Percentiles rank a stretch among this genome's conserved stretches.
Evolutionary conservation across 805 yeast species (phyloP).

Genomic region (Jamesozyma jinghongensis): DNA sequence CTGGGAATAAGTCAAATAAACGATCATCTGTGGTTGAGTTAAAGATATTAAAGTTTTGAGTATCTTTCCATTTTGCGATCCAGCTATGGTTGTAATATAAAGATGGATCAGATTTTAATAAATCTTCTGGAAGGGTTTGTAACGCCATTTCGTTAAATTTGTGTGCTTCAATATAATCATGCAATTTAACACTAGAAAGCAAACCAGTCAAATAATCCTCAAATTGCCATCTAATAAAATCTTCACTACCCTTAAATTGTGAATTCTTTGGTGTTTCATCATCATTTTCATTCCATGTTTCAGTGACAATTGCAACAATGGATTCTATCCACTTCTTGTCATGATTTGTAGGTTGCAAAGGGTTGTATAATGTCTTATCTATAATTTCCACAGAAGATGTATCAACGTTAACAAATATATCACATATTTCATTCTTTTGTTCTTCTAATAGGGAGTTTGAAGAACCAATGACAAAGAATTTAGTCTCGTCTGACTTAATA

Average conservation of each 20-base stretch:
- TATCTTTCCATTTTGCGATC: conserved; percentile 44
- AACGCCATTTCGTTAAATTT: conserved; percentile 32
- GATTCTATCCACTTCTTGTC: conserved; percentile 72
- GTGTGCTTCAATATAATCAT: conserved; percentile 40
- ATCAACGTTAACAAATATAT: conserved; percentile 66
- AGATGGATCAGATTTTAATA: conserved; percentile 29
- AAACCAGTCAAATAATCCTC: conserved; percentile 83
- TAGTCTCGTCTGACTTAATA: conserved; percentile 45
- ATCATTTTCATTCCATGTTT: conserved; percentile 35
- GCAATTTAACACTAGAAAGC: conserved; percentile 61
- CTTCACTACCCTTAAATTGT: conserved; percentile 69
- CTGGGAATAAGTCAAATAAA: conserved; percentile 52
- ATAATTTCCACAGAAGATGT: conserved; percentile 38
- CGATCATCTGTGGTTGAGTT: conserved; percentile 56
- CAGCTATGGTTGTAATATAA: conserved; percentile 38
- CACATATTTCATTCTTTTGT: conserved; percentile 53
- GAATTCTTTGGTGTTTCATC: conserved; percentile 35
- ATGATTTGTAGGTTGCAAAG: conserved; percentile 40
- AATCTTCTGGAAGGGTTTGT: conserved; percentile 23
- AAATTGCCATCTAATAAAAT: conserved; percentile 75
- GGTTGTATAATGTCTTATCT: conserved; percentile 33
- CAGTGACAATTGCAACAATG: conserved; percentile 41
- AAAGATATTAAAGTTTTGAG: conserved; percentile 49
- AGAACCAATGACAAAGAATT: conserved; percentile 71
- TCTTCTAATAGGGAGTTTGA: conserved; percentile 74